phyloP scores from a whole-genome alignment of 2,329 filamentous ascomycete species.

The Penicillium sclerotigenum region DNA sequence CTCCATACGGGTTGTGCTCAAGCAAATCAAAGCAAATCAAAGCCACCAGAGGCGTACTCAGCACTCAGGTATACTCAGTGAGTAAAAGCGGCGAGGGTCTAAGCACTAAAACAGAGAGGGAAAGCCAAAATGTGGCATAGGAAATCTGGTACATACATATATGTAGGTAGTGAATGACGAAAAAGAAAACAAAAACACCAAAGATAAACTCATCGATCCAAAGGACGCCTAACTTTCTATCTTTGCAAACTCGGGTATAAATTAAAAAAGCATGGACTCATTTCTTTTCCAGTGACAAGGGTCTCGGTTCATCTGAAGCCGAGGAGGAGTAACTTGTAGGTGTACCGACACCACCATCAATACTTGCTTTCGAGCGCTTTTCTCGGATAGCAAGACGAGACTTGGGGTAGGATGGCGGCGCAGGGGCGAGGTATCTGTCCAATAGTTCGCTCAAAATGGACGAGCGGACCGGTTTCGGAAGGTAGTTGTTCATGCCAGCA shows the following conservation, averaged over 20 bases:
- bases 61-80: no score
- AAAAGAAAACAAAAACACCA: not conserved
- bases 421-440: slow-evolving; percentile 61
- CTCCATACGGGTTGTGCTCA: no score
- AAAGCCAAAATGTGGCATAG: no score
- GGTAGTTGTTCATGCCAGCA: slow-evolving; percentile 95
- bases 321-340: slow-evolving; percentile 28
- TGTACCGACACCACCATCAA: slow-evolving; percentile 25
- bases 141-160: no score
- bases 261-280: slow-evolving; percentile 16
- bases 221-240: slow-evolving; percentile 19
- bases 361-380: slow-evolving; percentile 27
- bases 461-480: slow-evolving; percentile 90
- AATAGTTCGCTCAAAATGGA: slow-evolving; percentile 83
- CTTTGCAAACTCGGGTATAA: slow-evolving; percentile 21
- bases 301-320: slow-evolving; percentile 25
- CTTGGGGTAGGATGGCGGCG: slow-evolving; percentile 38
- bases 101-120: no score
- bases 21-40: no score
- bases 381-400: slow-evolving; percentile 32
- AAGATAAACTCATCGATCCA: not conserved
- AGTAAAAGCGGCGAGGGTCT: no score
- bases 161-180: not conserved
- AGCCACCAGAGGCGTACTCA: no score
- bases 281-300: slow-evolving; percentile 20